Conservation (phyloP, 2,329 filamentous ascomycete species). For the Exophiala spinifera region DNA sequence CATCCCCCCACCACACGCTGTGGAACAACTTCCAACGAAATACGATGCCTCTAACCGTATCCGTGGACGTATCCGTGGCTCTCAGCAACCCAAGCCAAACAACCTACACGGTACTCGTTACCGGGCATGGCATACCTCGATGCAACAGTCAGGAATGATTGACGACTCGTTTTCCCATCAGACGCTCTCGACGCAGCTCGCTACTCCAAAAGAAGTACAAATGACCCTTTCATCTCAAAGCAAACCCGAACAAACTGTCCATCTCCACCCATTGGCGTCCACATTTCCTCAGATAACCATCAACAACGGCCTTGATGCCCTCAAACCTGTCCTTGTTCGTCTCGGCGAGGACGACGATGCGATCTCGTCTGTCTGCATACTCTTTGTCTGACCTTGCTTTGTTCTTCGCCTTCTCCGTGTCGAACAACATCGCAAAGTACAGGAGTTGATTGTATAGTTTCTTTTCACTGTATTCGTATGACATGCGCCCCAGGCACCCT, state of each 20-base stretch:
- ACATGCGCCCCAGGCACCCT: slow-evolving; percentile 83
- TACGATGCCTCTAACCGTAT: too few species aligned
- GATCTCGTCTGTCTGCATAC: slow-evolving; percentile 58
- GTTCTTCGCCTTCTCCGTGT: slow-evolving; percentile 74
- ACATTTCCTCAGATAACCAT: slow-evolving; percentile 82
- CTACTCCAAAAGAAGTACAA: too few species aligned
- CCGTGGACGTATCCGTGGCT: too few species aligned
- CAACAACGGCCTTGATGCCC: slow-evolving; percentile 72
- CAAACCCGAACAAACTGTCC: slow-evolving; percentile 76
- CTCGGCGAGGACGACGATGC: slow-evolving; percentile 69
- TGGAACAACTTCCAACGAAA: too few species aligned
- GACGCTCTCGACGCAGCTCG: too few species aligned
- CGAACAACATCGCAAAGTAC: slow-evolving; percentile 81
- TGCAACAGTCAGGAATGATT: too few species aligned
- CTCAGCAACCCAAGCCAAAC: too few species aligned
- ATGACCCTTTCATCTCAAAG: slow-evolving; percentile 26
- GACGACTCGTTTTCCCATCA: too few species aligned
- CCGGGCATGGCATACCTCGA: too few species aligned
- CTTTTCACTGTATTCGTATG: slow-evolving; percentile 83
- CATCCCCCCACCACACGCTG: too few species aligned
- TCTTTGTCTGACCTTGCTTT: slow-evolving; percentile 51
- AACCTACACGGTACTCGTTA: too few species aligned
- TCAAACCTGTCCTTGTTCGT: slow-evolving; percentile 78
- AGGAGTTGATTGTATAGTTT: slow-evolving; percentile 91
- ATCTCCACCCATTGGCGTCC: slow-evolving; percentile 91